Conservation (phyloP, 2,329 filamentous ascomycete species). For the Cadophora sp. region DNA sequence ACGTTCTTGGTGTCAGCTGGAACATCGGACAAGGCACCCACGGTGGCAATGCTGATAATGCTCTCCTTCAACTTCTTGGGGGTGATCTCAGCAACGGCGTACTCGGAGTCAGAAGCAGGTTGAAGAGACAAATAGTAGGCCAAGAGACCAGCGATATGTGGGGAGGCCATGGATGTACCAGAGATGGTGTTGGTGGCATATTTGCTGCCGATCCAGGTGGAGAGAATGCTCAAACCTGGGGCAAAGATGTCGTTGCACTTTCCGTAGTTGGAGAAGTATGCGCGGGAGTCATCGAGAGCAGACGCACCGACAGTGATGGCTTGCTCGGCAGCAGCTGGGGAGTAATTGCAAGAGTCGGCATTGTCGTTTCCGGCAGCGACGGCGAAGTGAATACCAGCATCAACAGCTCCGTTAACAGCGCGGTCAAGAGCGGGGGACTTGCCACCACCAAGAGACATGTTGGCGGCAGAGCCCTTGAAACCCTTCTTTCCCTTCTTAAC, state of each 20-base stretch:
- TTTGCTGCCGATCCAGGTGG: conserved; percentile 98
- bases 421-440: conserved; percentile 92
- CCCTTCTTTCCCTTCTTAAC: conserved; percentile 86
- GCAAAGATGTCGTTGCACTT: conserved; percentile 99
- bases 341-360: conserved; percentile 99
- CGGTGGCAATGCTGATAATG: conserved; percentile 83
- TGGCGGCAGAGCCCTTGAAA: conserved; percentile 98
- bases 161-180: conserved; percentile 98
- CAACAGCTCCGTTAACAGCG: conserved; percentile 92
- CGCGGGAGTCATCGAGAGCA: conserved; percentile 90
- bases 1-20: conserved; percentile 89
- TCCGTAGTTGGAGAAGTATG: conserved; percentile 99
- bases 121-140: conserved; percentile 98
- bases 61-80: conserved; percentile 93
- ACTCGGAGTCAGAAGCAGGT: conserved; percentile 87
- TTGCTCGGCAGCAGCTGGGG: conserved; percentile 88
- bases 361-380: conserved; percentile 99
- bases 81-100: conserved; percentile 86
- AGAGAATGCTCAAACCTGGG: conserved; percentile 94
- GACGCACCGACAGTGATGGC: conserved; percentile 97
- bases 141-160: conserved; percentile 93
- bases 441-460: conserved; percentile 99
- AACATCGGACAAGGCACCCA: conserved; percentile 79
- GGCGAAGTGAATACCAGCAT: conserved; percentile 93
- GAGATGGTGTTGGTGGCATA: conserved; percentile 98